Percentiles rank a stretch among this genome's conserved stretches.
Evolutionary conservation across 192 early-diverging fungal genomes (phyloP).

Genomic region (Paraglomus brasilianum): DNA sequence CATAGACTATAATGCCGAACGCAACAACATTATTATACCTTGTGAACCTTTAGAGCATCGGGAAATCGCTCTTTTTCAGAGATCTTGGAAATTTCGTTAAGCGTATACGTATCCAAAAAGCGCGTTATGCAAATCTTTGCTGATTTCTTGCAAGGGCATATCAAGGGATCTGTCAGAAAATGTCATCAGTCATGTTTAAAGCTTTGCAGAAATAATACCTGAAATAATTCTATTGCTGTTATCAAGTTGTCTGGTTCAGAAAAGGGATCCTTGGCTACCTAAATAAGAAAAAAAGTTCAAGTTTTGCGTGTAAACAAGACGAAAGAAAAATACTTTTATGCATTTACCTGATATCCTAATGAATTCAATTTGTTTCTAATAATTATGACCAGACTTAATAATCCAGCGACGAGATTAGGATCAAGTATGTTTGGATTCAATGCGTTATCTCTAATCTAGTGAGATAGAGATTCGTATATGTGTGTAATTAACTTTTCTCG

Average conservation of each 20-base stretch:
- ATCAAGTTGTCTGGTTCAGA: slow-evolving; percentile 37
- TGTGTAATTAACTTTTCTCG: no score
- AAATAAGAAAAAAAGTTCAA: slow-evolving; percentile 4
- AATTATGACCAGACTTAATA: slow-evolving; percentile 40
- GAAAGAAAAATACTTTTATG: not conserved
- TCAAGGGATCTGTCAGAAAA: not conserved
- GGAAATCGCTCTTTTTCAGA: slow-evolving; percentile 31
- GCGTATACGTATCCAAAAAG: not conserved
- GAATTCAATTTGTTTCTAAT: slow-evolving; percentile 42
- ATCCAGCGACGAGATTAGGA: slow-evolving; percentile 39
- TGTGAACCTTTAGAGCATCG: slow-evolving; percentile 35
- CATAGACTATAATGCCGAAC: no score
- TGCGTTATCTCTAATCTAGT: slow-evolving; percentile 35
- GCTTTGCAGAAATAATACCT: slow-evolving; percentile 28
- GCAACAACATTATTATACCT: no score
- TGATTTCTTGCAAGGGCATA: slow-evolving; percentile 18
- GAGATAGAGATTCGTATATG: not conserved
- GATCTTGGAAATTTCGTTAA: slow-evolving; percentile 34
- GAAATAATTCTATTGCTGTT: slow-evolving; percentile 36
- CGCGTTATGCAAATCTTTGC: slow-evolving; percentile 18
- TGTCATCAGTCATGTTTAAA: no score
- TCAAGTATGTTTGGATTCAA: slow-evolving; percentile 50
- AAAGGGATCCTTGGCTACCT: slow-evolving; percentile 51
- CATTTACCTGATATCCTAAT: slow-evolving; percentile 39
- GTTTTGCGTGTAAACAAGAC: not conserved